Base-by-base conservation (phyloP, 805 yeast species). In the Ogataea trehaloabstinens region DNA sequence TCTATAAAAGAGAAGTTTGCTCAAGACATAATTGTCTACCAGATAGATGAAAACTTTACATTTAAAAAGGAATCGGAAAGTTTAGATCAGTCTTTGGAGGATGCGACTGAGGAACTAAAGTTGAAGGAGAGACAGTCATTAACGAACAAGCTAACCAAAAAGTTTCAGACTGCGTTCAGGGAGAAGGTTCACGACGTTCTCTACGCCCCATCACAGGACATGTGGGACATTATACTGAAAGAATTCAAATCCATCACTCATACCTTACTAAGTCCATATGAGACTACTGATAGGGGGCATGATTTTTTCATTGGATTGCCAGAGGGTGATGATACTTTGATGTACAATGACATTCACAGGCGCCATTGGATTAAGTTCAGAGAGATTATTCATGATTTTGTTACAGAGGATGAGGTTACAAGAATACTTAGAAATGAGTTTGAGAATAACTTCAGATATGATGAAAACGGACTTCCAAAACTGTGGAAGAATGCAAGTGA, bases 381-480 rank as follows among this genome's bases (percentile, higher is more conserved):
- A 42, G 71, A 68, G 7, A 67, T 76, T 19, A 68, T 84, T 31
- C 81, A 73, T 49, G 84, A 82, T 40, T 72, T 75, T 48, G 61
- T 85, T 34, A 73, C 78, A 20, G 83, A 78, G 42, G 95, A 85
- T 37, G 77, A 74, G 16, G 75, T 85, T 6, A 68, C 82, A 2
- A 67, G 71, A 37, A 71, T 87, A 19, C 62, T 91, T 55, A 80
- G 86, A 55, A 95, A 86, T 43, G 68, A 77, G 42, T 91, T 93
- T 64, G 97, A 91, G 51, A 86, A 80, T 41, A 68, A 63, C 30
- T 91, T 93, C 67, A 73, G 91, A 51, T 93, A 85, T 58, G 96
- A 89, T 58, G 80, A 74, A 24, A 74, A 81, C 44, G 95, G 90
- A 3, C 62, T 87, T 20, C 99, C 99, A 11, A 73, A 79, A 27